These are phyloP conservation scores for Lasiodiplodia hormozganensis DNA, from an alignment of 2,329 filamentous ascomycete genomes.

Conservation along the genomic window DNA sequence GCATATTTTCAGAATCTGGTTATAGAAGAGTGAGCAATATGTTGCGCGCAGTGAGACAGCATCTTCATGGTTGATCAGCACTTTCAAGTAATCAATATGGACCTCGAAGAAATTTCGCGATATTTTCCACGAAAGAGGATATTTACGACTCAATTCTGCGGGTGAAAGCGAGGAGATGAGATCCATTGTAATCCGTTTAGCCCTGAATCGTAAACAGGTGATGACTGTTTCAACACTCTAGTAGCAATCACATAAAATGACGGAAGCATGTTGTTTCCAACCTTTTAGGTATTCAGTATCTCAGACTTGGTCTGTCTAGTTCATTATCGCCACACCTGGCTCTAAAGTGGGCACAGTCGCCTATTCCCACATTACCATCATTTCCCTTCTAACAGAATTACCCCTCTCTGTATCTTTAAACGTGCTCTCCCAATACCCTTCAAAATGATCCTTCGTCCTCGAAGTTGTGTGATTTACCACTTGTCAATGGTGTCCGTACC, in stretches of 20 bases:
- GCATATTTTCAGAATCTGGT: too few relatives aligned
- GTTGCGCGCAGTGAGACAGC: too few relatives aligned
- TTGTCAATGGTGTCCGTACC: slow-evolving; percentile 29
- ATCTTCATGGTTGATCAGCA: too few relatives aligned
- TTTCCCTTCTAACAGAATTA: neutral
- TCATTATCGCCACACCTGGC: neutral
- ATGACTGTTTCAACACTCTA: neutral
- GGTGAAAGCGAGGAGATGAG: too few relatives aligned
- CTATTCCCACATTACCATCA: neutral
- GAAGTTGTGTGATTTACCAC: slow-evolving; percentile 7
- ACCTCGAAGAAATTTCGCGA: too few relatives aligned
- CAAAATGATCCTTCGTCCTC: fast-evolving
- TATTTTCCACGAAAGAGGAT: too few relatives aligned
- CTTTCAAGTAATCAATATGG: too few relatives aligned
- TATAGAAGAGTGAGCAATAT: too few relatives aligned
- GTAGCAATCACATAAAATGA: neutral
- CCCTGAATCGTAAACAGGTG: neutral
- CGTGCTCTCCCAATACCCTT: neutral
- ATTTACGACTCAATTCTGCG: too few relatives aligned
- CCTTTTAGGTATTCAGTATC: neutral
- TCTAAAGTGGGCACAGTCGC: neutral
- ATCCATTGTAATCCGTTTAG: too few relatives aligned
- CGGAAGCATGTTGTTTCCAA: neutral
- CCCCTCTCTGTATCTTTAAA: neutral
- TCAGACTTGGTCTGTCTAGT: neutral